Percentiles rank a stretch among this genome's conserved stretches.
Conservation (phyloP, 352 stramenopile genomes). For the Phytophthora syringae region DNA sequence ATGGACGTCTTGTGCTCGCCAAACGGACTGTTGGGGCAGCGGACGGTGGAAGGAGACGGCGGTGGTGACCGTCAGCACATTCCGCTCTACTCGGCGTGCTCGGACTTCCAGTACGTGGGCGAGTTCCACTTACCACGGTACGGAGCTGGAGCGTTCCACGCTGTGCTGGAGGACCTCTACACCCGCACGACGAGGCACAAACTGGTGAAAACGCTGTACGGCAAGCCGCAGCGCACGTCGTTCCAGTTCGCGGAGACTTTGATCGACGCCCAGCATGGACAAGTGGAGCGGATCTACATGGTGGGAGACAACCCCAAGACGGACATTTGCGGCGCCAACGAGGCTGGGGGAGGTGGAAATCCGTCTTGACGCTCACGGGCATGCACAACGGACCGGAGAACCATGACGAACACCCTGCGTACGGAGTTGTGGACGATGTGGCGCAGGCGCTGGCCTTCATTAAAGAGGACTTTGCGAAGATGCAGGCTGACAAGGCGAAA, state of each 20-base stretch:
- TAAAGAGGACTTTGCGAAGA: conserved; percentile 69
- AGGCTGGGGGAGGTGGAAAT: conserved; percentile 82
- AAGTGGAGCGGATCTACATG: conserved; percentile 87
- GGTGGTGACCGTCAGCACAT: conserved; percentile 60
- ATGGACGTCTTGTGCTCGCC: conserved; percentile 78
- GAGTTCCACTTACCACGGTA: conserved; percentile 86
- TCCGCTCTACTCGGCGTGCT: conserved; percentile 86
- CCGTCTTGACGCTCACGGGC: conserved; percentile 82
- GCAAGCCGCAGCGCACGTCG: conserved; percentile 80
- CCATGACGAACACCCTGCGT: conserved; percentile 66
- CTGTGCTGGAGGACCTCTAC: conserved; percentile 82
- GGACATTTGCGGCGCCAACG: conserved; percentile 84
- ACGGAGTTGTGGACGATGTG: conserved; percentile 80
- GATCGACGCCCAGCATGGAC: conserved; percentile 69
- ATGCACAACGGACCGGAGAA: conserved; percentile 81
- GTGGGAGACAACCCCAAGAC: conserved; percentile 86
- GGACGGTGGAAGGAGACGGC: conserved; percentile 33
- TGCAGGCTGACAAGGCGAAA: conserved; percentile 27
- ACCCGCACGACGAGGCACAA: conserved; percentile 81
- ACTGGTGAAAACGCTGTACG: conserved; percentile 75
- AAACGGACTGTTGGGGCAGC: conserved; percentile 54
- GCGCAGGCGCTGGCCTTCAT: conserved; percentile 75
- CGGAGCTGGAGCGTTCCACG: conserved; percentile 81
- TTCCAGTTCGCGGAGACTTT: conserved; percentile 81
- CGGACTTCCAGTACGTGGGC: conserved; percentile 89